Evolutionary conservation across 495 filamentous ascomycete genomes (phyloP), one percentile per base, ranked within the genome.

Genomic region (Penicillium egyptiacum): DNA sequence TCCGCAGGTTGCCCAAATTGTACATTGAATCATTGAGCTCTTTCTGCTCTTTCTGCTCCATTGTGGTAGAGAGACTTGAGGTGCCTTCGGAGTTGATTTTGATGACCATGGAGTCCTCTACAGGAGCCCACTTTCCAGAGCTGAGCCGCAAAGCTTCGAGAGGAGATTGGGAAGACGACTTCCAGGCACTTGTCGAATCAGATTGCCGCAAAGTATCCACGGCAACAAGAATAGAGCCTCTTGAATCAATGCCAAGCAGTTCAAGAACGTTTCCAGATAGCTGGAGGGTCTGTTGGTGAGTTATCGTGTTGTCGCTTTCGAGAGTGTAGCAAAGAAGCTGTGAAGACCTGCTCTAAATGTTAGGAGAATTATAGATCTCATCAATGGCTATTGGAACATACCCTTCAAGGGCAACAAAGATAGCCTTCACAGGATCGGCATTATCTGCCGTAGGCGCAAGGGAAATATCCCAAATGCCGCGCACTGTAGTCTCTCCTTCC

Each of bases 321-420:
- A 88, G 69, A 4, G 70, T 60, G 70, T 83, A 89, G 61, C 76
- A 70, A 63, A 88, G 83, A 19, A 92, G 63, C 9, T 79, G 77
- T 0, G 86, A 77, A 44, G 87, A 76, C 37, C 87, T 88, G 65
- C 55, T 52, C 57, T 49, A 6, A 43, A 19, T 12, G 16, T 62
- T 49, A 63, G 54, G 28, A 43, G 19, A 37, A 60, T 40, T n/a
- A 41, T 46, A 26, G 5, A 28, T 31, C 17, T 1, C 30, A 41
- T 9, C 16, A 50, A 40, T 25, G 6, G 16, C 12, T 12, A 30
- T 25, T 17, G 9, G 33, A 20, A 71, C 78, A 62, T 80, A 90
- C 88, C 83, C 81, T 76, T 92, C 88, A 59, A 86, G 81, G 26
- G 82, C 75, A 22, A 88, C 84, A n/a, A 88, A 52, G 9, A 92